Percentiles rank a stretch among this genome's conserved stretches.
Conservation (phyloP, 257 asterid genomes). For the Jacaranda copaia region DNA sequence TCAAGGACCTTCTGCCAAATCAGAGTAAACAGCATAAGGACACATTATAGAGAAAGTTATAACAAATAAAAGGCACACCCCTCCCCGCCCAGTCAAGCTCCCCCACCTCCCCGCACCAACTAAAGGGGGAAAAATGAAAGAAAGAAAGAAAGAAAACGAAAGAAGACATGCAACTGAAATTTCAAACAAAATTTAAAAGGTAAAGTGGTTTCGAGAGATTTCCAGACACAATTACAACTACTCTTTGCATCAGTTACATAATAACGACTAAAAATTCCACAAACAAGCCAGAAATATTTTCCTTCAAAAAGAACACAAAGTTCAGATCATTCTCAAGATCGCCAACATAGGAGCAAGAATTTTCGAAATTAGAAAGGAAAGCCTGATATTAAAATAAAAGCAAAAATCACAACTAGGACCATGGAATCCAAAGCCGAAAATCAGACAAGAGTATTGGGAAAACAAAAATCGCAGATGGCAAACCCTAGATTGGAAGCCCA, state of each 20-base stretch:
- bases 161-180: constrained; percentile 25
- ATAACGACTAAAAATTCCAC: not conserved
- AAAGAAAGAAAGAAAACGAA: not conserved
- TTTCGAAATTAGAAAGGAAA: not conserved
- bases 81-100: not conserved
- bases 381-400: not conserved
- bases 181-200: not conserved
- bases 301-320: not conserved
- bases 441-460: not conserved
- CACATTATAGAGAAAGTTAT: not conserved
- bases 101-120: not conserved
- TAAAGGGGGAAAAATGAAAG: no score
- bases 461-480: not conserved
- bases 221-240: constrained; percentile 1
- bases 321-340: constrained; percentile 31
- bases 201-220: not conserved
- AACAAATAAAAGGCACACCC: not conserved
- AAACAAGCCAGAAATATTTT: not conserved
- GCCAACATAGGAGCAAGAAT: constrained; percentile 10
- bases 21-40: constrained; percentile 27
- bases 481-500: constrained; percentile 44
- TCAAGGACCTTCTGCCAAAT: constrained; percentile 49
- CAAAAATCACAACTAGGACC: not conserved
- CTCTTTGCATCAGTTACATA: not conserved
- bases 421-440: constrained; percentile 21